Percentiles rank a stretch among this genome's conserved stretches.
Conservation (phyloP, 2,329 filamentous ascomycete genomes). For the Aspergillus sojae region DNA sequence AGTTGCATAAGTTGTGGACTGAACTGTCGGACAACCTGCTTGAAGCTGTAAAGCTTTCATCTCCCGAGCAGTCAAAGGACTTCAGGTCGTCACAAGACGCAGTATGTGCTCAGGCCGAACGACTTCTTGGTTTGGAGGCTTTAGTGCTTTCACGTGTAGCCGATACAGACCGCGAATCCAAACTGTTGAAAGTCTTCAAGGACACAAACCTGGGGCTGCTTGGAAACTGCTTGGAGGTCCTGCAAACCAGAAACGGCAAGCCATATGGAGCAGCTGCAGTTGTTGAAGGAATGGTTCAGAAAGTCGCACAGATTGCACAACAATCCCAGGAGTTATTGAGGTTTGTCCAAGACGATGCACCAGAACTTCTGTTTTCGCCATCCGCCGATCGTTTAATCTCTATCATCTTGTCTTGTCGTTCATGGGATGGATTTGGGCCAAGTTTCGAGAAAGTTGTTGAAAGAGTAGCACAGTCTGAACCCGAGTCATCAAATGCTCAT, state of each 20-base stretch:
- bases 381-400: conserved; percentile 69
- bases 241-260: conserved; percentile 62
- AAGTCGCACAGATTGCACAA: conserved; percentile 45
- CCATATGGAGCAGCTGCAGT: conserved; percentile 66
- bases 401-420: conserved; percentile 61
- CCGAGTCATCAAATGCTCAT: conserved; percentile 34
- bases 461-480: conserved; percentile 35
- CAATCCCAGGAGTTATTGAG: conserved; percentile 47
- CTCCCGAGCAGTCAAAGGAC: conserved; percentile 80
- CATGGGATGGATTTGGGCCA: conserved; percentile 44
- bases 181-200: conserved; percentile 38
- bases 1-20: conserved; percentile 64
- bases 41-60: conserved; percentile 69
- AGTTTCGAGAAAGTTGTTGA: conserved; percentile 40
- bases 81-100: conserved; percentile 71
- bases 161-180: conserved; percentile 27
- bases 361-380: conserved; percentile 65
- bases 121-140: conserved; percentile 65
- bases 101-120: conserved; percentile 66
- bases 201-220: conserved; percentile 44
- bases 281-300: conserved; percentile 56
- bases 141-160: conserved; percentile 36
- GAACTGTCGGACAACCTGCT: conserved; percentile 64
- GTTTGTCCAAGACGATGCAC: conserved; percentile 60
- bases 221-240: conserved; percentile 51